These are phyloP conservation scores for Fusarium sp. DNA, from an alignment of 2,329 filamentous ascomycete species.

Conservation along the genomic window DNA sequence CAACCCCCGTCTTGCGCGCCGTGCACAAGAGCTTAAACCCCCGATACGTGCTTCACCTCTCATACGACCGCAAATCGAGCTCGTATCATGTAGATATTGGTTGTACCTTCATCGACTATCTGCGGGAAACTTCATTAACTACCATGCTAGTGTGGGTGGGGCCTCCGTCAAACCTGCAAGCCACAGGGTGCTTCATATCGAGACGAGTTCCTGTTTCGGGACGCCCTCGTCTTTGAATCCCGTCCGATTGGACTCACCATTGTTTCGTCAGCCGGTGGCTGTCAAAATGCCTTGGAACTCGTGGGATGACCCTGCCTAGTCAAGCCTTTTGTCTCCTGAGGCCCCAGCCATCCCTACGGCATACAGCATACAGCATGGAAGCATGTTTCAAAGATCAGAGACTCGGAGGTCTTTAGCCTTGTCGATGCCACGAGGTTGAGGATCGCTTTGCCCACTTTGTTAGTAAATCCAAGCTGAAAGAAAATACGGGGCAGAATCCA, in stretches of 20 bases:
- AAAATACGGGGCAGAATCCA: conserved; percentile 27
- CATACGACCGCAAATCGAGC: conserved; percentile 35
- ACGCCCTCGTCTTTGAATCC: conserved; percentile 20
- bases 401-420: conserved; percentile 16
- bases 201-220: conserved; percentile 47
- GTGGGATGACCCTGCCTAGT: conserved; percentile 5
- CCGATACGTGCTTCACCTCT: conserved; percentile 22
- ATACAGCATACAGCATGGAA: background rate
- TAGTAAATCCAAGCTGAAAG: conserved; percentile 28
- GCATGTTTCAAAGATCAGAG: conserved; percentile 19
- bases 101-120: conserved; percentile 15
- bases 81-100: conserved; percentile 15
- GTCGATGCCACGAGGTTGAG: conserved; percentile 41
- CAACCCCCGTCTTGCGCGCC: conserved; percentile 30
- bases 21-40: conserved; percentile 33
- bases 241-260: conserved; percentile 30
- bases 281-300: background rate
- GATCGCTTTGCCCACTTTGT: conserved; percentile 32
- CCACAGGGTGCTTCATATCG: conserved; percentile 29
- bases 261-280: conserved; percentile 7
- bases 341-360: background rate
- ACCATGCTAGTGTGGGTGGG: conserved; percentile 31
- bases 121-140: conserved; percentile 28
- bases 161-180: conserved; percentile 37
- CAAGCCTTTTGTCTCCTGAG: conserved; percentile 8